Evolutionary conservation across 352 stramenopile genomes (phyloP), one percentile per base, ranked within the genome.

Genomic region (Phytophthora pinifolia): DNA sequence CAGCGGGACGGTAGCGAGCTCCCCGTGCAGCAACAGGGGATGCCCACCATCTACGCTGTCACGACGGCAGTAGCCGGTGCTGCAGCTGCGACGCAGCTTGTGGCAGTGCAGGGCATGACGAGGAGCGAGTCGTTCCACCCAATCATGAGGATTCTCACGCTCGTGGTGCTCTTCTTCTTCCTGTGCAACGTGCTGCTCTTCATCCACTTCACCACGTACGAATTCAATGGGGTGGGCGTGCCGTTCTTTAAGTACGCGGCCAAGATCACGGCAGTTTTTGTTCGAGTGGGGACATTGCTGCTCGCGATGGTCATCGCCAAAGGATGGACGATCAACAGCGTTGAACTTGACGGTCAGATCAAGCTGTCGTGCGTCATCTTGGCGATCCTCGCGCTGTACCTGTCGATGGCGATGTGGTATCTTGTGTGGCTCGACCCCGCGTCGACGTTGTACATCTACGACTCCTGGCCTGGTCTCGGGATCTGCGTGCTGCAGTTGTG

Each of bases 331-430:
- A 90, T 92, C 67, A 90, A 83, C 49, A 70, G 65, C 29, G 72
- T 90, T 7, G 51, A 52, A 13, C 67, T 90, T 18, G 62, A 88
- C 15, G 78, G 78, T 0, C 83, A 87, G 34, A 74, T 85, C 43
- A 72, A 82, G 65, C 74, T 90, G 25, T 85, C 79, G 31, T 86
- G 75, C 31, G 55, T 89, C 27, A 88, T 92, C 48, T 25, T 86
- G 39, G 34, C 63, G 4, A 71, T 86, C 52, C 63, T 90, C 1
- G 78, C 66, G 10, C 67, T 90, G 4, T 90, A 92, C 53, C 36
- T 89, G 42, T 87, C 74, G 9, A 79, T 90, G 72, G 79, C 83
- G 7, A 89, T 89, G 79, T 89, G 71, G 76, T 92, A 90, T 48
- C 56, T 90, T n/a, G 57, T 89, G 30, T 89, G 76, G 74, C 69